Evolutionary conservation across 1,284 basidiomycete genomes (phyloP).

Genomic region (Albatrellus sp.): DNA sequence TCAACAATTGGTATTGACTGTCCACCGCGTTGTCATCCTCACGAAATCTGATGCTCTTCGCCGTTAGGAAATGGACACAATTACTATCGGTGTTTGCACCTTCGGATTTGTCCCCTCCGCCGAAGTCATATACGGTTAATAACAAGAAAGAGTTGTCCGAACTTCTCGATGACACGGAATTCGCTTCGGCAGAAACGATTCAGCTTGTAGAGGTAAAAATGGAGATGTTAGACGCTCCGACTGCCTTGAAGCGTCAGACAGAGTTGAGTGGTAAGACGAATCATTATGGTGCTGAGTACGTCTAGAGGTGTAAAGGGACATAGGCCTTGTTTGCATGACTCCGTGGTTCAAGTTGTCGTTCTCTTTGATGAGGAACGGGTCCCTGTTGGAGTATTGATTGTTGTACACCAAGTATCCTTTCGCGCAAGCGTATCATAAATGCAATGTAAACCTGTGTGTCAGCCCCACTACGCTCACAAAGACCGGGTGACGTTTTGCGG

Average conservation of each 20-base stretch:
- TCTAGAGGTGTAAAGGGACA: not conserved
- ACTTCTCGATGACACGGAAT: slow-evolving; percentile 46
- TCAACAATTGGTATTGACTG: slow-evolving; percentile 40
- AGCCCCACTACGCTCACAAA: no score
- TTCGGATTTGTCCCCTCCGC: slow-evolving; percentile 37
- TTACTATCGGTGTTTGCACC: slow-evolving; percentile 41
- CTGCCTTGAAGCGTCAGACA: slow-evolving; percentile 40
- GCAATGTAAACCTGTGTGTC: no score
- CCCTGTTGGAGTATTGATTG: not conserved
- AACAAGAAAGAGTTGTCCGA: slow-evolving; percentile 52
- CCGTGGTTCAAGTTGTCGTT: not conserved
- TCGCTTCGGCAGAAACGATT: slow-evolving; percentile 49
- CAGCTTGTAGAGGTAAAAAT: slow-evolving; percentile 76
- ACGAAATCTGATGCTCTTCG: not conserved
- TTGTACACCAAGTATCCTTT: not conserved
- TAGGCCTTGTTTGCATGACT: no score
- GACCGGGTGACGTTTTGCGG: no score
- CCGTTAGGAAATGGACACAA: slow-evolving; percentile 38
- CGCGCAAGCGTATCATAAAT: no score
- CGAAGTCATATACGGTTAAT: slow-evolving; percentile 51
- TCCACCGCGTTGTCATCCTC: not conserved
- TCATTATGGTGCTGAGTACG: slow-evolving; percentile 15
- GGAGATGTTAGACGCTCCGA: slow-evolving; percentile 62
- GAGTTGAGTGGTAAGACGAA: slow-evolving; percentile 42
- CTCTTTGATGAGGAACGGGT: not conserved